Base-by-base conservation (phyloP, 164 flowering plant species). In the Pachysandra terminalis region DNA sequence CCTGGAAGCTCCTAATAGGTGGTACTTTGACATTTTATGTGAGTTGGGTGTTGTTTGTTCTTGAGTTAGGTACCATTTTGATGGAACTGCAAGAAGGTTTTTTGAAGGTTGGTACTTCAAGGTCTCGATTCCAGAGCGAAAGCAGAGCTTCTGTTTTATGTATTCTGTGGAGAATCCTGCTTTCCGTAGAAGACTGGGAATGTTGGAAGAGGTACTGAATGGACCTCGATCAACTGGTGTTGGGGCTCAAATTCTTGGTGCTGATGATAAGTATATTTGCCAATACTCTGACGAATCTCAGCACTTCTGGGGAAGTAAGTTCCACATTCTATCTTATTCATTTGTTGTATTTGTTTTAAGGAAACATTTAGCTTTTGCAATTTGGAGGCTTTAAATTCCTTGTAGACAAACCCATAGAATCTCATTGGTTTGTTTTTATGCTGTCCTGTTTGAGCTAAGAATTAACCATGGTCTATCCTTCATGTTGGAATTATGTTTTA, bases 41-140 rank as follows among this genome's bases (percentile, higher is more conserved):
- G 67, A 51, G 28, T 45, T 54, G 35, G 22, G 41, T 3, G 14
- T 55, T 15, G 25, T 49, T 52, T 66, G 56, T 78, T 57, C 25
- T 58, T 73, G 66, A 45, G 21, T 64, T 70, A 91, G 98, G 78
- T 95, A 86, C 68, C 97, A 91, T 76, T 90, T 86, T 78, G 96
- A 91, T 83, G 92, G 97, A 64, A 91, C 75, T 45, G 57, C 85
- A 1, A 61, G 97, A 67, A 81, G 70, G 48, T 95, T 91, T 71
- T 95, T 91, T 68, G 97, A 91, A 82, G 98, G 98, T 17, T 95
- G 96, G 98, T 95, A 91, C 77, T 95, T 95, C 74, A 95, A 86
- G 81, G 96, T 95, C 21, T 79, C 92, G 17, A 87, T 95, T 65
- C 98, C 97, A 23, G 92, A 91, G 68, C 59, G 57, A 45, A 82